Evolutionary conservation across 2,329 filamentous ascomycete species (phyloP).

Genomic region (Fusarium hainanense): DNA sequence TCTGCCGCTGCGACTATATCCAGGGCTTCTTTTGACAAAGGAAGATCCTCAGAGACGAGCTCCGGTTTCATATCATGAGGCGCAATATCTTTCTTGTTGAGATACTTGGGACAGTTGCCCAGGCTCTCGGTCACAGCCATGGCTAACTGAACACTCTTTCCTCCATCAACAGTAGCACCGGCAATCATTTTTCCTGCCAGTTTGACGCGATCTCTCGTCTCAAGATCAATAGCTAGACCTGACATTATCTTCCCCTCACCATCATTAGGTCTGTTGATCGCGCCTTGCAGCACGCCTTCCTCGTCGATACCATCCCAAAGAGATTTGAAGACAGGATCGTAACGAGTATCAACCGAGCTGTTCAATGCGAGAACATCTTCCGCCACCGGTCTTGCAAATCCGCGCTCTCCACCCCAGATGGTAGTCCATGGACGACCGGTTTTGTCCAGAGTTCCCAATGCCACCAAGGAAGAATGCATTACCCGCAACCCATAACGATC

Average conservation of each 20-base stretch:
- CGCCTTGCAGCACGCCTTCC: constrained; percentile 49
- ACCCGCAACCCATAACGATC: constrained; percentile 70
- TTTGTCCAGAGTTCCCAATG: constrained; percentile 76
- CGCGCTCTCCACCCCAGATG: constrained; percentile 78
- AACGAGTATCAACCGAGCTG: constrained; percentile 66
- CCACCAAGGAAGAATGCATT: constrained; percentile 72
- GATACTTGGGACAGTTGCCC: constrained; percentile 88
- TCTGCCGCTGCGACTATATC: constrained; percentile 73
- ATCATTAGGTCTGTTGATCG: constrained; percentile 51
- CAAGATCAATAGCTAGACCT: constrained; percentile 66
- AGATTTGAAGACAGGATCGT: constrained; percentile 77
- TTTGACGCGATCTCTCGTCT: constrained; percentile 74
- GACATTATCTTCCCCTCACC: constrained; percentile 57
- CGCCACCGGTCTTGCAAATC: constrained; percentile 73
- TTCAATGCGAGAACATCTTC: constrained; percentile 72
- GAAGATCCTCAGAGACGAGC: constrained; percentile 57
- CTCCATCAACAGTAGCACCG: constrained; percentile 61
- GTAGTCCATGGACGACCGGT: constrained; percentile 78
- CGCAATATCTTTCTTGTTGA: constrained; percentile 77
- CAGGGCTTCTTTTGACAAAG: constrained; percentile 65
- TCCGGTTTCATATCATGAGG: constrained; percentile 59
- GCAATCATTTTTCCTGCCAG: constrained; percentile 76
- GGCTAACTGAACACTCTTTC: constrained; percentile 65
- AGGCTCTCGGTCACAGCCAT: constrained; percentile 77
- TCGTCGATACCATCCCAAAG: constrained; percentile 65